These are phyloP conservation scores for Cyclospora cayetanensis DNA, from an alignment of 169 alveolate genomes.

Conservation along the genomic window DNA sequence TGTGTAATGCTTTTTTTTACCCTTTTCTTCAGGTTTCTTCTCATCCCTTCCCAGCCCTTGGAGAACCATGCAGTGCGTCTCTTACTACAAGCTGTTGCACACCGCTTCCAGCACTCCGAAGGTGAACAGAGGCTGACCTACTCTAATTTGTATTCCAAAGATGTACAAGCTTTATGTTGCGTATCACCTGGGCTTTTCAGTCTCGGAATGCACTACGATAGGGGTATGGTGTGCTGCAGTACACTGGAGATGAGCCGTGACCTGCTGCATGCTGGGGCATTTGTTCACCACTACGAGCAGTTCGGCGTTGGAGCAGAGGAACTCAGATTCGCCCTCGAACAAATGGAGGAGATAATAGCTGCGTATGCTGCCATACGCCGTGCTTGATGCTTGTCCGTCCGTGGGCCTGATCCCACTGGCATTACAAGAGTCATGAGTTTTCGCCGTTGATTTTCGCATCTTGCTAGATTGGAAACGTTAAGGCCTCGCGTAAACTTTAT, in stretches of 20 bases:
- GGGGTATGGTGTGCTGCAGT: background rate
- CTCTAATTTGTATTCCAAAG: too few species aligned
- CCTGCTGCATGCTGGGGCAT: constrained; percentile 44
- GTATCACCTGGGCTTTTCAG: too few species aligned
- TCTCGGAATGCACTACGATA: too few species aligned
- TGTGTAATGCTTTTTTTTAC: background rate
- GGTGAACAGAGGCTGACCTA: constrained; percentile 8
- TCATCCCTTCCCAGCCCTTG: constrained; percentile 28
- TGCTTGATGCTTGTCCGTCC: too few species aligned
- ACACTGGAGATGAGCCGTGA: constrained; percentile 24
- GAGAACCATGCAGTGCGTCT: constrained; percentile 40
- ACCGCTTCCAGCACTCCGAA: constrained; percentile 26
- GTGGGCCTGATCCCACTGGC: too few species aligned
- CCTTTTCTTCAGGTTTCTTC: constrained; percentile 16
- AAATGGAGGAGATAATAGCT: constrained; percentile 18
- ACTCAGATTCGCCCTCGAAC: constrained; percentile 1
- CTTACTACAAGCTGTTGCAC: constrained; percentile 59
- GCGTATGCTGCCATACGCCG: constrained; percentile 20
- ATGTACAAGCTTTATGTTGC: too few species aligned
- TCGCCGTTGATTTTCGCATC: too few species aligned
- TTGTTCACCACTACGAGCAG: constrained; percentile 55
- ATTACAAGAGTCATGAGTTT: too few species aligned
- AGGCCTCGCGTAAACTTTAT: too few species aligned
- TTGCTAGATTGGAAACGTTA: too few species aligned
- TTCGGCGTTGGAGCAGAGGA: constrained; percentile 58